phyloP scores from a whole-genome alignment of 768 basidiomycete genomes.

The Lentinula guzmanii region DNA sequence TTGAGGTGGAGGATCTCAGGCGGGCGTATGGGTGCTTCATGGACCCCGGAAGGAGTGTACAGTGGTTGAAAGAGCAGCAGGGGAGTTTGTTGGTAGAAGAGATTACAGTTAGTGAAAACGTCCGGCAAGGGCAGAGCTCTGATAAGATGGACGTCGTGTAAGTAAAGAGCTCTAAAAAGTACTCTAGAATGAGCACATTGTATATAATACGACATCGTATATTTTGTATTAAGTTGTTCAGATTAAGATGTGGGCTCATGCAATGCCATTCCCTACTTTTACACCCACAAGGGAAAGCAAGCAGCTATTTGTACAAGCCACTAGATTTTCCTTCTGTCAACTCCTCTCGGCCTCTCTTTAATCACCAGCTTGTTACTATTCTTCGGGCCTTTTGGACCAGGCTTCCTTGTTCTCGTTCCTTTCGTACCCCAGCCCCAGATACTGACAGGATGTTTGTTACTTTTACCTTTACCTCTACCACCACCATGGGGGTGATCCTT shows the following conservation, averaged over 20 bases:
- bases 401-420: conserved; percentile 89
- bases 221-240: neutral
- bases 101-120: conserved; percentile 26
- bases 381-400: conserved; percentile 87
- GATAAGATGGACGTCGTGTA: conserved; percentile 1
- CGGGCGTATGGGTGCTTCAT: conserved; percentile 86
- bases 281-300: no score
- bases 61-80: conserved; percentile 86
- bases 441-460: conserved; percentile 88
- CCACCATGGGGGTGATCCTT: conserved; percentile 94
- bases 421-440: conserved; percentile 92
- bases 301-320: no score
- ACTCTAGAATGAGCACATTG: neutral
- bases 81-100: conserved; percentile 73
- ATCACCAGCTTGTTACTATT: conserved; percentile 88
- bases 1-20: conserved; percentile 81
- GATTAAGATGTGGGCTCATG: no score
- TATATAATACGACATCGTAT: neutral
- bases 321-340: conserved; percentile 3
- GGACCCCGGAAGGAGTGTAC: conserved; percentile 88
- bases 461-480: conserved; percentile 97
- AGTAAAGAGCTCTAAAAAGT: neutral
- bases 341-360: conserved; percentile 75
- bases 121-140: neutral
- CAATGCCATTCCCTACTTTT: neutral